Percentiles rank a stretch among this genome's conserved stretches.
phyloP scores from a whole-genome alignment of 202 grass and related monocot genomes.

The Digitaria exilis region DNA sequence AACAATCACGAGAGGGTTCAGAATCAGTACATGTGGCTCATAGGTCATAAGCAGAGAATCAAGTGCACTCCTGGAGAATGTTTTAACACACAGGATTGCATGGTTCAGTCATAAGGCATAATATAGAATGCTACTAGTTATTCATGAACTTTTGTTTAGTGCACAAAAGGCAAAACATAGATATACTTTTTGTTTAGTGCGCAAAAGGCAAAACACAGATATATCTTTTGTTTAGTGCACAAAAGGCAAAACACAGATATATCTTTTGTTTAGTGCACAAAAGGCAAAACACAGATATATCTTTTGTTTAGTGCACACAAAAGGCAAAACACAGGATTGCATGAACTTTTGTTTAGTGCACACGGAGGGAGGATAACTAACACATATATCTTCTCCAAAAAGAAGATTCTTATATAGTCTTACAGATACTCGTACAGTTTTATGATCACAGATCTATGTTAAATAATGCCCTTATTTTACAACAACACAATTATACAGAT shows the following conservation, averaged over 20 bases:
- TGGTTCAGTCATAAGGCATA: not conserved
- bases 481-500: not conserved
- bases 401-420: not conserved
- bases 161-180: not conserved
- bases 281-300: too few relatives aligned
- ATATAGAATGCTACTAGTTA: not conserved
- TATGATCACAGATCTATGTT: not conserved
- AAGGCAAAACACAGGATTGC: too few relatives aligned
- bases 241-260: too few relatives aligned
- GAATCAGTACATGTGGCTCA: slow-evolving; percentile 14
- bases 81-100: not conserved
- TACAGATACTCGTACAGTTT: too few relatives aligned
- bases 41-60: not conserved
- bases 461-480: not conserved
- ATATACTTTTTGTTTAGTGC: too few relatives aligned
- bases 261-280: too few relatives aligned
- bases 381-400: too few relatives aligned
- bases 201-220: too few relatives aligned
- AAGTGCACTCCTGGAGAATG: not conserved
- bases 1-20: slow-evolving; percentile 23
- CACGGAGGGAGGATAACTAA: too few relatives aligned
- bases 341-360: too few relatives aligned
- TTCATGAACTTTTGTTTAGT: not conserved
- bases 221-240: too few relatives aligned
- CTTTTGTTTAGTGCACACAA: too few relatives aligned